These are phyloP conservation scores for Penicillium robsamsonii DNA, from an alignment of 495 filamentous ascomycete species.

Conservation along the genomic window DNA sequence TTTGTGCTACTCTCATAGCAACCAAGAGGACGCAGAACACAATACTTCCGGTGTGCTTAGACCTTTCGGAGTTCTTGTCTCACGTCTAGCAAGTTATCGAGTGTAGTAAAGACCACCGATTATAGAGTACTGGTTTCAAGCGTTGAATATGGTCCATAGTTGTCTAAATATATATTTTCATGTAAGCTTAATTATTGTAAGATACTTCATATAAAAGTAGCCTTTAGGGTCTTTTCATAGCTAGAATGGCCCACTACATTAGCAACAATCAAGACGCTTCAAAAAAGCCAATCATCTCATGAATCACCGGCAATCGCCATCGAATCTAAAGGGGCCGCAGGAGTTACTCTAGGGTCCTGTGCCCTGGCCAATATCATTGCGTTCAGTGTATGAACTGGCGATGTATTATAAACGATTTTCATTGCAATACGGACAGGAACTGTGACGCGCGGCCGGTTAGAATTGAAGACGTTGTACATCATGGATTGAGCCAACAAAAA, in stretches of 20 bases:
- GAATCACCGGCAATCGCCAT: conserved; percentile 5
- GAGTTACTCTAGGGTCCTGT: conserved; percentile 13
- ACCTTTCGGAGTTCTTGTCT: conserved; percentile 7
- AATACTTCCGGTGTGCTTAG: conserved; percentile 17
- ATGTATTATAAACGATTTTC: not conserved
- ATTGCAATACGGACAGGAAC: conserved; percentile 22
- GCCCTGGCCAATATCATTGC: conserved; percentile 2
- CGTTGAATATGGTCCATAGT: not conserved
- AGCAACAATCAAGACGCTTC: not conserved
- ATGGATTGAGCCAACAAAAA: conserved; percentile 10
- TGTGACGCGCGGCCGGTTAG: conserved; percentile 29
- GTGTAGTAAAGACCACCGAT: not conserved
- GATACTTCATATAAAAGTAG: not conserved
- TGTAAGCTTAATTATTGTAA: not conserved
- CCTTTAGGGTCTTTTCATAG: not conserved
- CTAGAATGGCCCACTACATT: not conserved
- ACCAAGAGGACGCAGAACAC: conserved; percentile 11
- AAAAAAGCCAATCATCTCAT: not conserved
- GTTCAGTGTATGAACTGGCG: not conserved
- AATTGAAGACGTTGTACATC: conserved; percentile 18
- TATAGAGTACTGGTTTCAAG: not conserved
- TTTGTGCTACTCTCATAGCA: conserved; percentile 22
- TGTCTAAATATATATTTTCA: not conserved
- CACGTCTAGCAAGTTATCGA: not conserved
- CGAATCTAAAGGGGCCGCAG: conserved; percentile 17